Evolutionary conservation across 176 grass and related monocot species (phyloP), one percentile per base, ranked within the genome.

Genomic region (Phoenix dactylifera): DNA sequence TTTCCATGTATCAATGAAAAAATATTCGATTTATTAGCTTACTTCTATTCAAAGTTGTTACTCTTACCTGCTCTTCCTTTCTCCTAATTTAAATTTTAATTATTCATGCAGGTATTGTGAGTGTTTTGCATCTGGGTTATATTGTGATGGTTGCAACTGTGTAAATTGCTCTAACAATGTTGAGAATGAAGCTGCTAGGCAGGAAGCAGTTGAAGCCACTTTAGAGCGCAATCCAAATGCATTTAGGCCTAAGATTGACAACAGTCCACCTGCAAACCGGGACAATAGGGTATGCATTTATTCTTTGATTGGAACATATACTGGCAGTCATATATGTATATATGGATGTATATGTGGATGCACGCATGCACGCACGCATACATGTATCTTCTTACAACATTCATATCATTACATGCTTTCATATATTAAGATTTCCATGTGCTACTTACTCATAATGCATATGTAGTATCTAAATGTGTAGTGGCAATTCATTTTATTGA

Each of bases 121-220:
- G 67, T 98, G 93, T 26, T 98, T 98, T 63, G 87, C 93, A 73
- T 86, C 81, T 77, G 87, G 87, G 55, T 44, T 75, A 77, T 85
- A 86, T 62, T 98, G 93, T 16, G 87, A 98, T 67, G 87, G 93
- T 54, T 98, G 93, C 76, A 98, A 98, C 63, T 98, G 93, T 66
- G 60, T 52, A 53, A 92, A 92, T 66, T 98, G 93, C 64, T 98
- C 74, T 56, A 98, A 98, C 69, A 92, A 92, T 79, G 70, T 83
- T 68, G 82, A 92, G 55, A 92, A 92, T 78, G 93, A 98, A 51
- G 67, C 72, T 78, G 82, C 84, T 62, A 78, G 93, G 52, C 73
- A 76, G 66, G 93, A 98, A 68, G 87, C 93, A 64, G 78, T 92
- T 72, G 93, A 98, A 26, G 76, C 84, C 68, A 92, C 79, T 69